Conservation (phyloP, 306 rosid genomes). For the Lablab purpureus region DNA sequence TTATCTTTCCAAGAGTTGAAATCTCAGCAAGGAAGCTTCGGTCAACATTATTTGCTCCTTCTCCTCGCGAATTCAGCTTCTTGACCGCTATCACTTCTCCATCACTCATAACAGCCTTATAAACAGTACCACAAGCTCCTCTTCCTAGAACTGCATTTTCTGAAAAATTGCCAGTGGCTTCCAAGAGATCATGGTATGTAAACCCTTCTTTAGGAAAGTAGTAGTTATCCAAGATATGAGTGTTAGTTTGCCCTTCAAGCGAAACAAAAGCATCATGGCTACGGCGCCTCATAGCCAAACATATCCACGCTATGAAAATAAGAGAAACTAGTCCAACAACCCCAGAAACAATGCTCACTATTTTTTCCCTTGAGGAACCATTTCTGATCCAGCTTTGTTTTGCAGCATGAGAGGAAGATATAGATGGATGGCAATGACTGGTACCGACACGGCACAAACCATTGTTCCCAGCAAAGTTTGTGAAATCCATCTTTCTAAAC, state of each 20-base stretch:
- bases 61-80: conserved; percentile 77
- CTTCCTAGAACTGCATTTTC: conserved; percentile 69
- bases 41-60: conserved; percentile 68
- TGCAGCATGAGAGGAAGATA: conserved; percentile 48
- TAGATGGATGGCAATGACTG: conserved; percentile 53
- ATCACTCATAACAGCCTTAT: conserved; percentile 75
- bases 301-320: conserved; percentile 60
- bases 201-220: conserved; percentile 89
- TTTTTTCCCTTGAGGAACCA: conserved; percentile 62
- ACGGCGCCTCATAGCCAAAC: conserved; percentile 59
- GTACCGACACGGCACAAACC: conserved; percentile 76
- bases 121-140: conserved; percentile 95
- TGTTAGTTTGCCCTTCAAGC: conserved; percentile 55
- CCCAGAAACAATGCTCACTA: conserved; percentile 63
- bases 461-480: conserved; percentile 75
- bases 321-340: conserved; percentile 66
- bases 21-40: conserved; percentile 87
- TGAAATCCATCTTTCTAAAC: conserved; percentile 75
- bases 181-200: conserved; percentile 81
- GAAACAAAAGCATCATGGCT: conserved; percentile 56
- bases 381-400: conserved; percentile 56
- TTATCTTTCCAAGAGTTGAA: conserved; percentile 85
- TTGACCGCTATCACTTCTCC: conserved; percentile 82
- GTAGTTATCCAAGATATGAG: conserved; percentile 62
- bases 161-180: conserved; percentile 77